These are phyloP conservation scores for Quercus robur DNA, from an alignment of 306 rosid species.

Conservation along the genomic window DNA sequence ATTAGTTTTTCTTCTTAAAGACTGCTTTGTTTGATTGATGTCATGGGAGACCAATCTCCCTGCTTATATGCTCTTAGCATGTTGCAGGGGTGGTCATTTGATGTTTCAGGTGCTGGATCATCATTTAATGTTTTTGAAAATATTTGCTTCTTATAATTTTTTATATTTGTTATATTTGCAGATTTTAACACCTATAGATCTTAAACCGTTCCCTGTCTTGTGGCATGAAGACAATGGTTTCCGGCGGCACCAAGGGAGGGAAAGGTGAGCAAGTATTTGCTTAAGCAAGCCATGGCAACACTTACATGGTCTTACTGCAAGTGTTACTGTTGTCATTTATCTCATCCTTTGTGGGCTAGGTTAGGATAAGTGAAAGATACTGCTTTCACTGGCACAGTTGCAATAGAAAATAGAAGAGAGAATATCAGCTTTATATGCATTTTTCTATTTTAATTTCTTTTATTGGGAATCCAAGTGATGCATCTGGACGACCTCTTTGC, in stretches of 20 bases:
- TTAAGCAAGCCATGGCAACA: constrained; percentile 3
- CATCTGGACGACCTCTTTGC: too few species aligned
- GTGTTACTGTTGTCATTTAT: constrained; percentile 5
- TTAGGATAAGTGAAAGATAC: not conserved
- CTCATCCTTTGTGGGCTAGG: not conserved
- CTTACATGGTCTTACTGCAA: constrained; percentile 10
- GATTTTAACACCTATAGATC: constrained; percentile 67
- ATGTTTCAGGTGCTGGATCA: not conserved
- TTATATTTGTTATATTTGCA: constrained; percentile 36
- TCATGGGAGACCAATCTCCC: not conserved
- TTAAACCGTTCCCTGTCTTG: constrained; percentile 70
- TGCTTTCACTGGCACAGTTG: not conserved
- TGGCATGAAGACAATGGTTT: constrained; percentile 90
- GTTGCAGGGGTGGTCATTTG: not conserved
- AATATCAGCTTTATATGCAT: not conserved
- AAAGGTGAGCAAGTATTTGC: constrained; percentile 53
- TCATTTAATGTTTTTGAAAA: not conserved
- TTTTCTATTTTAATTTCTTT: not conserved
- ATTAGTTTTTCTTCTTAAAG: not conserved
- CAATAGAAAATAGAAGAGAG: not conserved
- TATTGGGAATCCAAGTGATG: not conserved
- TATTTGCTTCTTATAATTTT: constrained; percentile 1
- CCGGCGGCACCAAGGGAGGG: constrained; percentile 73
- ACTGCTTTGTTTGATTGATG: not conserved
- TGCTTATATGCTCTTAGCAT: not conserved